phyloP scores from a whole-genome alignment of 192 early-diverging fungal genomes.

The Chytriomyces sp. region DNA sequence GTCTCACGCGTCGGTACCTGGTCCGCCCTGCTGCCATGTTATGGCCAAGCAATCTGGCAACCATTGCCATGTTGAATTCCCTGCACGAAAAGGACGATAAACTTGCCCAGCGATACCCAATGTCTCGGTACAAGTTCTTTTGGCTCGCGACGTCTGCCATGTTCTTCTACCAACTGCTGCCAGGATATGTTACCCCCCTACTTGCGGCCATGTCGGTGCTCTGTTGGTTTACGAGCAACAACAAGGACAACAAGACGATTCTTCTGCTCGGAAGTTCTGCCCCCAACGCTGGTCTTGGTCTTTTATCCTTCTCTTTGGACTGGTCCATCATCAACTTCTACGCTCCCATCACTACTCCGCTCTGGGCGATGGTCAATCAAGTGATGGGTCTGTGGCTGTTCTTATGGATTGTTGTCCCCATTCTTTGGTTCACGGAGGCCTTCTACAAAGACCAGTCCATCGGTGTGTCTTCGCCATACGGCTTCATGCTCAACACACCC shows the following conservation, averaged over 20 bases:
- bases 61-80: constrained; percentile 78
- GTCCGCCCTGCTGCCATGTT: constrained; percentile 83
- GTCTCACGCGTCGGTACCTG: constrained; percentile 71
- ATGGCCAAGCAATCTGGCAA: constrained; percentile 72
- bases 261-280: not conserved
- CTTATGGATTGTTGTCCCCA: constrained; percentile 31
- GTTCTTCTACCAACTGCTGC: constrained; percentile 1
- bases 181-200: not conserved
- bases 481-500: constrained; percentile 15
- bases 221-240: not conserved
- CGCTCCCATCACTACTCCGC: constrained; percentile 18
- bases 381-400: constrained; percentile 19
- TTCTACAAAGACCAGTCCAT: constrained; percentile 5
- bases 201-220: constrained; percentile 8
- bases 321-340: constrained; percentile 27
- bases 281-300: not conserved
- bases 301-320: constrained; percentile 33
- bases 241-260: not conserved
- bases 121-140: not conserved
- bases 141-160: not conserved
- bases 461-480: constrained; percentile 15
- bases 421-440: constrained; percentile 13
- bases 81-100: constrained; percentile 57
- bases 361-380: constrained; percentile 26
- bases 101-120: not conserved